Evolutionary conservation across 768 basidiomycete species (phyloP).

Genomic region (Dacryopinax primogenitus): DNA sequence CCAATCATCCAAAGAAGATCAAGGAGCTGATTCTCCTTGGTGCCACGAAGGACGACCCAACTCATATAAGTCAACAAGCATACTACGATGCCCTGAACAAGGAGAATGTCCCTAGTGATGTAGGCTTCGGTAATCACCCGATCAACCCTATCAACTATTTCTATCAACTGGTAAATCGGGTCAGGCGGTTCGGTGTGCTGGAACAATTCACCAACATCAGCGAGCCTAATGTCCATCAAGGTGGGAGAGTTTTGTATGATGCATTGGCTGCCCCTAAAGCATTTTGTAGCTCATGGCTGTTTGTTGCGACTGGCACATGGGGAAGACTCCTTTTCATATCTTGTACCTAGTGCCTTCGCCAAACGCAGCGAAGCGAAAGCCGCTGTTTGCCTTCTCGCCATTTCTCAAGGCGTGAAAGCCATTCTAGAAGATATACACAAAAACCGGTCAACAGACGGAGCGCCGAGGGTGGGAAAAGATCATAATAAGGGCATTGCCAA

Average conservation of each 20-base stretch:
- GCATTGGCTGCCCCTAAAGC: neutral
- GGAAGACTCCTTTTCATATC: slow-evolving; percentile 39
- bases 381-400: slow-evolving; percentile 52
- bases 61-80: slow-evolving; percentile 34
- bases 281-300: slow-evolving; percentile 43
- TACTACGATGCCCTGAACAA: slow-evolving; percentile 56
- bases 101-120: slow-evolving; percentile 46
- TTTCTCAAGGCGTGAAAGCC: slow-evolving; percentile 47
- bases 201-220: slow-evolving; percentile 2
- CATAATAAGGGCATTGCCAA: neutral
- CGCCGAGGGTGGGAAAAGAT: slow-evolving; percentile 28
- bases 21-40: slow-evolving; percentile 7
- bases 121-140: slow-evolving; percentile 38
- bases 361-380: slow-evolving; percentile 55
- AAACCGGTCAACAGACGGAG: slow-evolving; percentile 32
- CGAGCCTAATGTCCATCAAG: slow-evolving; percentile 21
- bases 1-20: slow-evolving; percentile 6
- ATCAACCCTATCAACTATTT: slow-evolving; percentile 46
- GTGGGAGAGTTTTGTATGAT: slow-evolving; percentile 29
- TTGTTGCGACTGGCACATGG: slow-evolving; percentile 47
- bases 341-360: slow-evolving; percentile 50
- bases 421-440: slow-evolving; percentile 39
- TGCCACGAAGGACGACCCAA: slow-evolving; percentile 11
- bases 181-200: slow-evolving; percentile 10
- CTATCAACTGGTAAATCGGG: slow-evolving; percentile 35